A percentile compares a stretch with the other conserved stretches of the same genome.
Conservation (phyloP, 2,329 filamentous ascomycete species). For the Blastomyces parvus region DNA sequence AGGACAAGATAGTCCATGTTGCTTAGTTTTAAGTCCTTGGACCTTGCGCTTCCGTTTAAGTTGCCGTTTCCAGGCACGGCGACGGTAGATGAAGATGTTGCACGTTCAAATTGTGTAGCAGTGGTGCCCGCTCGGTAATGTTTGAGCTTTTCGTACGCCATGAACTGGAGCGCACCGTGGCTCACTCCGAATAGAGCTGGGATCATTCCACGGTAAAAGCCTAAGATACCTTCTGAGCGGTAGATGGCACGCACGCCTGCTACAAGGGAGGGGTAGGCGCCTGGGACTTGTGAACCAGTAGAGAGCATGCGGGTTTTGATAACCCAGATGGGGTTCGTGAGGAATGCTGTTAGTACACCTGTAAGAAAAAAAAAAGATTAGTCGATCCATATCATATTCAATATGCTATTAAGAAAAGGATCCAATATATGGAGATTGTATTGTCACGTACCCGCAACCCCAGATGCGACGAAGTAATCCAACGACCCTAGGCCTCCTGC, state of each 20-base stretch:
- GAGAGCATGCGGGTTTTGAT: constrained; percentile 96
- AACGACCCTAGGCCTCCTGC: constrained; percentile 34
- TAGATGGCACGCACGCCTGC: constrained; percentile 61
- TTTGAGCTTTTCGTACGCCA: constrained; percentile 75
- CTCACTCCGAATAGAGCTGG: constrained; percentile 78
- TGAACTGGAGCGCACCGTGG: constrained; percentile 92
- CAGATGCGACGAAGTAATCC: constrained; percentile 76
- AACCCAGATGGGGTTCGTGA: constrained; percentile 96
- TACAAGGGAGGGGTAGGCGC: constrained; percentile 72
- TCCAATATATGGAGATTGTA: not conserved
- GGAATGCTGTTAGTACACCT: constrained; percentile 64
- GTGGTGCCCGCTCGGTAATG: constrained; percentile 44
- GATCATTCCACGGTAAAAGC: constrained; percentile 80
- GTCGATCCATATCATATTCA: not conserved
- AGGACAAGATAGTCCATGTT: constrained; percentile 73
- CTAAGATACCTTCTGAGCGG: constrained; percentile 59
- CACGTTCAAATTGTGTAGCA: constrained; percentile 18
- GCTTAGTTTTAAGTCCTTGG: constrained; percentile 40
- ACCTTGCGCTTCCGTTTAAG: not conserved
- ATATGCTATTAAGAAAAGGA: not conserved
- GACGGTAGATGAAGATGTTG: constrained; percentile 2
- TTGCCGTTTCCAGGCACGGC: not conserved
- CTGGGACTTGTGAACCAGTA: constrained; percentile 60
- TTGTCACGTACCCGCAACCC: constrained; percentile 42
- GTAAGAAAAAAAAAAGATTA: constrained; percentile 20